Evolutionary conservation across 2,329 filamentous ascomycete species (phyloP).

Genomic region (Scytalidium sp.): DNA sequence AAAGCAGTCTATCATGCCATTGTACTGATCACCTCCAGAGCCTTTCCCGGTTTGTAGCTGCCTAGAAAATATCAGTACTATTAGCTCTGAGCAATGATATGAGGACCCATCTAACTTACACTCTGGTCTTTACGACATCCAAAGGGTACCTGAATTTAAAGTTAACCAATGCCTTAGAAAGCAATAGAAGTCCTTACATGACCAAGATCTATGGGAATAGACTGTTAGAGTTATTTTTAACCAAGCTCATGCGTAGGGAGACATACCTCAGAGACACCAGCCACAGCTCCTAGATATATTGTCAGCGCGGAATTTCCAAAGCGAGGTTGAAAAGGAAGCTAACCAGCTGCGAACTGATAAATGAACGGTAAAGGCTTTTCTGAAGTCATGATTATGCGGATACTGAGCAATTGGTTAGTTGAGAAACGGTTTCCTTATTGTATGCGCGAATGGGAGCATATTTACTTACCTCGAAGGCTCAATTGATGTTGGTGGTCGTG

Average conservation of each 20-base stretch:
- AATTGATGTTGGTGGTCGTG: background rate
- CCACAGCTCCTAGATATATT: constrained; percentile 69
- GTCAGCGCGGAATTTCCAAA: constrained; percentile 25
- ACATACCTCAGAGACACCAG: constrained; percentile 93
- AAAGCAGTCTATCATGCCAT: constrained; percentile 97
- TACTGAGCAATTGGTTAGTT: background rate
- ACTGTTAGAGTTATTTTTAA: constrained; percentile 15
- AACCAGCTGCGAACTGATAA: constrained; percentile 93
- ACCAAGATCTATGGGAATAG: constrained; percentile 67
- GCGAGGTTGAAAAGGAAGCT: constrained; percentile 29
- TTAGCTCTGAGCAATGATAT: constrained; percentile 7
- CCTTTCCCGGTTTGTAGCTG: constrained; percentile 79
- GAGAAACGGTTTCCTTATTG: background rate
- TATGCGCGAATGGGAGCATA: background rate
- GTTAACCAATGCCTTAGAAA: constrained; percentile 4
- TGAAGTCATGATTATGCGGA: constrained; percentile 51
- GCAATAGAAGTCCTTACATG: constrained; percentile 56
- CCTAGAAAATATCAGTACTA: constrained; percentile 40
- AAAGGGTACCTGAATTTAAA: constrained; percentile 77
- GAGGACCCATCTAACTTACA: constrained; percentile 57
- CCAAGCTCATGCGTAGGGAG: constrained; percentile 1
- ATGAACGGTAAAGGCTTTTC: constrained; percentile 82
- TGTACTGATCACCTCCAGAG: constrained; percentile 80
- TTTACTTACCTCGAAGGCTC: background rate
- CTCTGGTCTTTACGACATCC: constrained; percentile 97